These are phyloP conservation scores for Suzukiozyma palmioleophila DNA, from an alignment of 1,139 yeast genomes.

Conservation along the genomic window DNA sequence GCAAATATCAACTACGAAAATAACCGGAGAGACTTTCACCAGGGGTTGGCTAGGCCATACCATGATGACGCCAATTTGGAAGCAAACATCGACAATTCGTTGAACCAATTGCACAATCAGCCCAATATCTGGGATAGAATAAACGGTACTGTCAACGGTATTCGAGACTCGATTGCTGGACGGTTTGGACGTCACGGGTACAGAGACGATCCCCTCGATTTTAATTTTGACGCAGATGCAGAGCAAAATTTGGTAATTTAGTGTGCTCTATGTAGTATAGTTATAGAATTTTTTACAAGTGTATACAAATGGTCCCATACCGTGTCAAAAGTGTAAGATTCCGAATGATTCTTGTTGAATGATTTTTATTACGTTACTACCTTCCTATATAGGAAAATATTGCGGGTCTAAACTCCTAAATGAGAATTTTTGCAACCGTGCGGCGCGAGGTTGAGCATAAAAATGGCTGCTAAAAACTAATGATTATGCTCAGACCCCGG, in stretches of 20 bases:
- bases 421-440: too few species aligned
- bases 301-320: not conserved
- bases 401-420: too few species aligned
- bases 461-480: too few species aligned
- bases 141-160: constrained; percentile 22
- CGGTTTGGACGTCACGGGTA: constrained; percentile 14
- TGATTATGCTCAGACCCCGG: too few species aligned
- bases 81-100: constrained; percentile 6
- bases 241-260: constrained; percentile 12
- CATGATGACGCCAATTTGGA: constrained; percentile 10
- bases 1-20: constrained; percentile 31
- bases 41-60: constrained; percentile 11
- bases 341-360: not conserved
- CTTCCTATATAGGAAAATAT: too few species aligned
- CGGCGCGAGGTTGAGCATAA: too few species aligned
- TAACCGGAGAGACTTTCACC: constrained; percentile 26
- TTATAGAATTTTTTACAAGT: not conserved
- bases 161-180: constrained; percentile 16
- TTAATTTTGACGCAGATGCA: constrained; percentile 27
- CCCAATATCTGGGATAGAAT: constrained; percentile 20
- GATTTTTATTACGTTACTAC: not conserved
- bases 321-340: too few species aligned
- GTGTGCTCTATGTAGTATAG: not conserved
- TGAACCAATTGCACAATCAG: not conserved
- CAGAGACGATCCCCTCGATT: constrained; percentile 19